Evolutionary conservation across 805 yeast species (phyloP).

Genomic region (Maudiozyma bulderi): DNA sequence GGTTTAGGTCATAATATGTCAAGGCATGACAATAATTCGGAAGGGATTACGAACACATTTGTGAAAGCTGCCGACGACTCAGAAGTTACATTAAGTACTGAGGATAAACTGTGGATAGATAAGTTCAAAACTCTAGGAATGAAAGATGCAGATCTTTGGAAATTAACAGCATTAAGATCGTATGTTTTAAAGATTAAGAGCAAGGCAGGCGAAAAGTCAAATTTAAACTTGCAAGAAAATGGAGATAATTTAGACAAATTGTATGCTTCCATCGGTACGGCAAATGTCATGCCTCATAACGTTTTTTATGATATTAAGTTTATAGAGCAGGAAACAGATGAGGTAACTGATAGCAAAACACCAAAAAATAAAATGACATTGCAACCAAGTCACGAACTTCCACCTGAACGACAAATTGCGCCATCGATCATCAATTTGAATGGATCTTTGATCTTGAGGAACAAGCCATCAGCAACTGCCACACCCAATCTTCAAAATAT

Average conservation of each 20-base stretch:
- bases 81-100: constrained; percentile 48
- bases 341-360: neutral
- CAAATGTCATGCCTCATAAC: constrained; percentile 37
- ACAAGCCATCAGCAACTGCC: constrained; percentile 33
- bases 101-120: constrained; percentile 65
- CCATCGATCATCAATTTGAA: constrained; percentile 14
- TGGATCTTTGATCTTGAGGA: constrained; percentile 30
- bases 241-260: constrained; percentile 19
- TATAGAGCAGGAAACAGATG: constrained; percentile 2
- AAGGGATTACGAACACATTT: constrained; percentile 8
- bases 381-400: neutral
- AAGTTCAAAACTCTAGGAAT: constrained; percentile 67
- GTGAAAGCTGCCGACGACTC: constrained; percentile 32
- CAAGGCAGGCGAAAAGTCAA: constrained; percentile 28
- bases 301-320: constrained; percentile 40
- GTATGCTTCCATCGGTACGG: constrained; percentile 9
- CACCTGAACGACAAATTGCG: neutral
- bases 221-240: constrained; percentile 5
- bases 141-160: constrained; percentile 70
- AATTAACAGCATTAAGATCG: constrained; percentile 58
- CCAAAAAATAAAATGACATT: neutral
- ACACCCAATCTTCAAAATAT: constrained; percentile 33
- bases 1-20: constrained; percentile 13
- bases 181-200: constrained; percentile 54
- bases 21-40: constrained; percentile 11